These are phyloP conservation scores for Neopestalotiopsis sp. DNA, from an alignment of 2,329 filamentous ascomycete species.

Conservation along the genomic window DNA sequence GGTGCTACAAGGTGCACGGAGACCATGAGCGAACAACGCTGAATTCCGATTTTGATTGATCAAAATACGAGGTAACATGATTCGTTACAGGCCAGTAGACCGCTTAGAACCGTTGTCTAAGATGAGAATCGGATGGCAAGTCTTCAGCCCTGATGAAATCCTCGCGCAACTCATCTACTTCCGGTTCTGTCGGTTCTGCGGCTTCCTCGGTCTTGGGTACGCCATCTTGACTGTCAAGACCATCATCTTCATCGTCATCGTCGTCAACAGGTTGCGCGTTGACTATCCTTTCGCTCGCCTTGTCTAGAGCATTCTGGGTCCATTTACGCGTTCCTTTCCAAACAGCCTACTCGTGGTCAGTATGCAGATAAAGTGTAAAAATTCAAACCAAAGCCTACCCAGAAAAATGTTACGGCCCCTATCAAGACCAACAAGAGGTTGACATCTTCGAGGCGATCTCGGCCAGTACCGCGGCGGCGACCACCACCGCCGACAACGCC, in stretches of 20 bases:
- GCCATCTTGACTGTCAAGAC: slow-evolving; percentile 20
- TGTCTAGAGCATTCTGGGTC: slow-evolving; percentile 75
- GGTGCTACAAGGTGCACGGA: slow-evolving; percentile 19
- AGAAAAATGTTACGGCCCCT: slow-evolving; percentile 80
- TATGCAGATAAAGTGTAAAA: slow-evolving; percentile 9
- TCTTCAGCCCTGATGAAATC: not conserved
- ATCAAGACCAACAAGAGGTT: slow-evolving; percentile 81
- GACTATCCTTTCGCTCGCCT: slow-evolving; percentile 78
- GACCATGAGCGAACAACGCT: slow-evolving; percentile 1
- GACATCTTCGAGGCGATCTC: slow-evolving; percentile 78
- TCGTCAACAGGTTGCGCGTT: slow-evolving; percentile 73
- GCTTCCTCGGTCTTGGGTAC: not conserved
- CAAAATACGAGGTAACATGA: not conserved
- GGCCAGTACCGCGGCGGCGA: slow-evolving; percentile 67
- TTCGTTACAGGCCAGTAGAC: not conserved
- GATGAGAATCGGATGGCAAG: not conserved
- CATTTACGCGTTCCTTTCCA: slow-evolving; percentile 82
- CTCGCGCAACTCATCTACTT: not conserved
- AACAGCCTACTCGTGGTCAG: slow-evolving; percentile 58
- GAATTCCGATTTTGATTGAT: not conserved
- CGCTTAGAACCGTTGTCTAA: not conserved
- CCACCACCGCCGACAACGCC: slow-evolving; percentile 58
- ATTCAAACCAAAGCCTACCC: slow-evolving; percentile 56
- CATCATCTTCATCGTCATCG: slow-evolving; percentile 47
- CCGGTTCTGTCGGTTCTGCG: slow-evolving; percentile 12